Evolutionary conservation across 73 alveolate genomes (phyloP).

Genomic region (Tetrahymena borealis): DNA sequence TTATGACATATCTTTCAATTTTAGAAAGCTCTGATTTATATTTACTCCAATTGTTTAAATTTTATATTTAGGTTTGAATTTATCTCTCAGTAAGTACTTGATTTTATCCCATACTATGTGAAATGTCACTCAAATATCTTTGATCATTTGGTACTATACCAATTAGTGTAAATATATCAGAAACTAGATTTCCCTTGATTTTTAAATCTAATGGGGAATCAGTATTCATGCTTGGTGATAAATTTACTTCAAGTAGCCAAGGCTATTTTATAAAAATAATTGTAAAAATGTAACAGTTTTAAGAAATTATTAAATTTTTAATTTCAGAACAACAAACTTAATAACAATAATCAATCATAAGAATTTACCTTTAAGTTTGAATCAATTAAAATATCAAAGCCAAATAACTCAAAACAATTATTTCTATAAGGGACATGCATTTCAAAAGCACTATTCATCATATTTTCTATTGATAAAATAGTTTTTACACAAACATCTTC

Average conservation of each 20-base stretch:
- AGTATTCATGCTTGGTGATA: slow-evolving; percentile 66
- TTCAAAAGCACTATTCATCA: slow-evolving; percentile 60
- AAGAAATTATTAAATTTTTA: no score
- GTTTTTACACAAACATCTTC: slow-evolving; percentile 84
- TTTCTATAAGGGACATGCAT: slow-evolving; percentile 61
- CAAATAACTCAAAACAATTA: slow-evolving; percentile 79
- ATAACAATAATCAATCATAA: no score
- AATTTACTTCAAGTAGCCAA: slow-evolving; percentile 76
- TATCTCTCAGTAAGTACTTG: not conserved
- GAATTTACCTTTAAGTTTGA: slow-evolving; percentile 13
- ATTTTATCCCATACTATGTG: not conserved
- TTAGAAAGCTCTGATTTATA: not conserved
- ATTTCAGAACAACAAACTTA: no score
- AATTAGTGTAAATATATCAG: slow-evolving; percentile 59
- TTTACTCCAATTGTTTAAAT: not conserved
- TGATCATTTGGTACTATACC: slow-evolving; percentile 47
- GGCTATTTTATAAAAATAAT: no score
- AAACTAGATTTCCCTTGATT: slow-evolving; percentile 53
- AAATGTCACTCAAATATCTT: not conserved
- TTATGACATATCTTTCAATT: slow-evolving; percentile 37
- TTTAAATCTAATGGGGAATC: slow-evolving; percentile 56
- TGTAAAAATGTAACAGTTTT: no score
- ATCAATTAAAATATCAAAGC: slow-evolving; percentile 72
- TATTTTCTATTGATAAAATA: slow-evolving; percentile 64
- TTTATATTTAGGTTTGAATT: not conserved